Base-by-base conservation (phyloP, 2,329 filamentous ascomycete species). In the Botrytis porri region DNA sequence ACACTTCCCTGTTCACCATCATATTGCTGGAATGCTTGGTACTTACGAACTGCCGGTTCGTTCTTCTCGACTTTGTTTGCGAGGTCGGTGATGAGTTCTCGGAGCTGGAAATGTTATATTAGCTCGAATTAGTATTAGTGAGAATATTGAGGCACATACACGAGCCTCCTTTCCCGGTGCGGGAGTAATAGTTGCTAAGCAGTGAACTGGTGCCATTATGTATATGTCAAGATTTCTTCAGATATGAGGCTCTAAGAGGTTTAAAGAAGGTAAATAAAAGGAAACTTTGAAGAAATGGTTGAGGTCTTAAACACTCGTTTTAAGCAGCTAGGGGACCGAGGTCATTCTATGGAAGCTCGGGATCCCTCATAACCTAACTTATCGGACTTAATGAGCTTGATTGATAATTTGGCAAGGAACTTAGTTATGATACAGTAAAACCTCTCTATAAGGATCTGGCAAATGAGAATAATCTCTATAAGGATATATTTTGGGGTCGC, bases 161-260 rank as follows among this genome's bases (percentile, higher is more conserved):
- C 76, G 73, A 57, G 70, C 62, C 51, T 76, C 76, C 62, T 77
- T 77, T 18, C 77, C 77, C 18, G 64, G 57, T 51, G 76, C 73
- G 6, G 76, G 76, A 25, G 74, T 77, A 20, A 76, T 0, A 41
- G 75, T 75, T 12, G 72, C 76, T 57, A 70, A 37, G 32, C 4
- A n/a, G 61, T 66, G 20, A 37, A 59, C 7, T 45, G 45, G 48
- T 66, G 60, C 45, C 48, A 66, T 71, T 22, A 25, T 57, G n/a
- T 41, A 37, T 22, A 18, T 63, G 9, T 63, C 57, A 63, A 22
- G 14, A 41, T 57, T 57, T 29, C 4, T 39, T 16, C 25, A 14
- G 7, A 20, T 54, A 12, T 41, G 64, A 29, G 25, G 45, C 20
- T 32, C 3, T n/a, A 7, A 14, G 5, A 39, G 41, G 9, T 48